Evolutionary conservation across 805 yeast genomes (phyloP).

Genomic region (Candida dendrica): DNA sequence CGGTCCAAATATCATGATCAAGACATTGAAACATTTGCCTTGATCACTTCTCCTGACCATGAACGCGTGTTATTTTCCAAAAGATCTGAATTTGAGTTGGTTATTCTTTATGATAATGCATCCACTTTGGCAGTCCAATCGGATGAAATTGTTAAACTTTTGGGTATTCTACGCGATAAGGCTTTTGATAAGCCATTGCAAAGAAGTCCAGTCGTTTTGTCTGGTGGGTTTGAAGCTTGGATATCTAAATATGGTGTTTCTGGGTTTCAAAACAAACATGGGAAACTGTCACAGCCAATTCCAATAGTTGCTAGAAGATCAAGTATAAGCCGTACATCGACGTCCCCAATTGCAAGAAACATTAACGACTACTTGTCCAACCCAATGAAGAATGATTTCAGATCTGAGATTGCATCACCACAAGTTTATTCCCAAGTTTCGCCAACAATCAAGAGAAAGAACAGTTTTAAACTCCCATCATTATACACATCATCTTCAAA

Average conservation of each 20-base stretch:
- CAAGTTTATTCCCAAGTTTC: conserved; percentile 8
- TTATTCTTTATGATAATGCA: conserved; percentile 44
- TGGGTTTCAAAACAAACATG: conserved; percentile 14
- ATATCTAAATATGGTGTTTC: conserved; percentile 13
- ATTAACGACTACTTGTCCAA: conserved; percentile 13
- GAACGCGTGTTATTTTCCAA: conserved; percentile 49
- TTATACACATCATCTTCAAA: conserved; percentile 1
- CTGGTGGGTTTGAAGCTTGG: conserved; percentile 53
- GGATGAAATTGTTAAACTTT: conserved; percentile 6
- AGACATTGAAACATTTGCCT: conserved; percentile 61
- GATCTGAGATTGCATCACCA: not conserved
- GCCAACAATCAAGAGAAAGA: conserved; percentile 9
- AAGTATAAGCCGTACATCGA: conserved; percentile 5
- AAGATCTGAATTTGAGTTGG: conserved; percentile 49
- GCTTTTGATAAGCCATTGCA: conserved; percentile 28
- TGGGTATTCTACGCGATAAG: conserved; percentile 26
- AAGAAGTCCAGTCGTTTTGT: conserved; percentile 36
- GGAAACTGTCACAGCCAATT: conserved; percentile 5
- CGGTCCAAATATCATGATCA: conserved; percentile 43
- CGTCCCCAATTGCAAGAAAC: conserved; percentile 7
- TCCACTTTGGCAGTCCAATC: conserved; percentile 1
- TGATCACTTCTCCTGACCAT: conserved; percentile 44
- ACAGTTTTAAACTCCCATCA: conserved; percentile 11
- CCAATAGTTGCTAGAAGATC: conserved; percentile 5
- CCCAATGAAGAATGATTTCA: conserved; percentile 13